Evolutionary conservation across 2,329 filamentous ascomycete species (phyloP), one percentile per base, ranked within the genome.

Genomic region (Macrophomina phaseolina): DNA sequence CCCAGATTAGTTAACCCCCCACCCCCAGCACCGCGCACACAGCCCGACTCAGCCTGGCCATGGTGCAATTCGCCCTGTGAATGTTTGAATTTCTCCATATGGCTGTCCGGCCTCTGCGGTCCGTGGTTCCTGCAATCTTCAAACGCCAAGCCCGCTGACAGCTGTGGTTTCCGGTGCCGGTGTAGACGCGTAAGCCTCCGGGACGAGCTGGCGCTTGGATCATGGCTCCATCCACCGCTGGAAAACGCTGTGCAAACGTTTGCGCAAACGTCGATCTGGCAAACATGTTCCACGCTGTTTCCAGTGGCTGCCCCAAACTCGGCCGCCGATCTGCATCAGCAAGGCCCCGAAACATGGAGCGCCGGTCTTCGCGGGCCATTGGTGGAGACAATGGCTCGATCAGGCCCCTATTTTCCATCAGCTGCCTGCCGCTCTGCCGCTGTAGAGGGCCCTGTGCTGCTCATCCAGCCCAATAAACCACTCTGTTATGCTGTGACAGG

Each of bases 121-220:
- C 58, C 58, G 58, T 16, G 14, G 16, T 62, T 62, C 58, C 58
- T 62, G 58, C 58, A 62, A 62, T 62, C 42, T 62, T 62, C 38
- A 62, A 62, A 62, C 58, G 58, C 32, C 55, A 42, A 42, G 42
- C 58, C 58, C 58, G 58, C 58, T 30, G 45, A 5, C 32, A 18
- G 36, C 6, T 38, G 11, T 12, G 11, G 11, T 38, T 36, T 30
- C n/a, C 42, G 42, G 58, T 28, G 58, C 32, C 45, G 45, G 58
- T 32, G 58, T 45, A 62, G 58, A 62, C 58, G 58, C 58, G 58
- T 62, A 62, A 62, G 58, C 58, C 56, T 62, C 58, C 58, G 58
- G 53, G 30, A 40, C 58, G 32, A 18, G 18, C 2, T 28, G 56
- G 58, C 58, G 58, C 58, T 62, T 62, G 58, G 58, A 49, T 45